Conservation (phyloP, 805 yeast species). For the Clavispora carvajalis region DNA sequence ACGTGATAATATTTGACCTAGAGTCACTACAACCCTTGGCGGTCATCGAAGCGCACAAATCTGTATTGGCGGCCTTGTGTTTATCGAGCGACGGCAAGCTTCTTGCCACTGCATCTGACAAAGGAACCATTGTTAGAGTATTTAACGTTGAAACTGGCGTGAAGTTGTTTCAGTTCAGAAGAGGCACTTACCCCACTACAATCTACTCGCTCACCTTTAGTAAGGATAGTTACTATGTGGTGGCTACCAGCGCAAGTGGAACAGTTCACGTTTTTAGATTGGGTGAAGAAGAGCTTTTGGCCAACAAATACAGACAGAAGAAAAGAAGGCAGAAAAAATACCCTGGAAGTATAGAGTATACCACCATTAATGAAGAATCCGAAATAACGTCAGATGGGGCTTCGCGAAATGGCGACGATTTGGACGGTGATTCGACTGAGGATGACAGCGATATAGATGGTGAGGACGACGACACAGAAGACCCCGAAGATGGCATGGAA, state of each 20-base stretch:
- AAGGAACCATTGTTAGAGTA: slow-evolving; percentile 86
- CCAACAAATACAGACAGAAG: slow-evolving; percentile 30
- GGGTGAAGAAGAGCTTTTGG: slow-evolving; percentile 45
- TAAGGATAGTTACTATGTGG: slow-evolving; percentile 58
- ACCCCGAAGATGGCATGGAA: slow-evolving; percentile 20
- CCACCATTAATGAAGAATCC: slow-evolving; percentile 22
- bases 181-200: slow-evolving; percentile 82
- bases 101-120: slow-evolving; percentile 83
- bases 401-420: slow-evolving; percentile 19
- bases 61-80: slow-evolving; percentile 62
- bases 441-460: slow-evolving; percentile 24
- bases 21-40: slow-evolving; percentile 68
- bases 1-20: slow-evolving; percentile 76
- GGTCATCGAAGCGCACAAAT: slow-evolving; percentile 80
- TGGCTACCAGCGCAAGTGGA: slow-evolving; percentile 85
- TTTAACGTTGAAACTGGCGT: slow-evolving; percentile 64
- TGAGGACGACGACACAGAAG: slow-evolving; percentile 26
- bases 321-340: slow-evolving; percentile 11
- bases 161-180: slow-evolving; percentile 65
- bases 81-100: slow-evolving; percentile 72
- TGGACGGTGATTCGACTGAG: slow-evolving; percentile 16
- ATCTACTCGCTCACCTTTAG: slow-evolving; percentile 77
- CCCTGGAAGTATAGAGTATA: slow-evolving; percentile 14
- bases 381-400: slow-evolving; percentile 13
- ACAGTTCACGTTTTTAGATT: slow-evolving; percentile 89